A percentile compares a stretch with the other conserved stretches of the same genome.
Conservation (phyloP, 2,329 filamentous ascomycete species). For the Epichloe gansuensis region DNA sequence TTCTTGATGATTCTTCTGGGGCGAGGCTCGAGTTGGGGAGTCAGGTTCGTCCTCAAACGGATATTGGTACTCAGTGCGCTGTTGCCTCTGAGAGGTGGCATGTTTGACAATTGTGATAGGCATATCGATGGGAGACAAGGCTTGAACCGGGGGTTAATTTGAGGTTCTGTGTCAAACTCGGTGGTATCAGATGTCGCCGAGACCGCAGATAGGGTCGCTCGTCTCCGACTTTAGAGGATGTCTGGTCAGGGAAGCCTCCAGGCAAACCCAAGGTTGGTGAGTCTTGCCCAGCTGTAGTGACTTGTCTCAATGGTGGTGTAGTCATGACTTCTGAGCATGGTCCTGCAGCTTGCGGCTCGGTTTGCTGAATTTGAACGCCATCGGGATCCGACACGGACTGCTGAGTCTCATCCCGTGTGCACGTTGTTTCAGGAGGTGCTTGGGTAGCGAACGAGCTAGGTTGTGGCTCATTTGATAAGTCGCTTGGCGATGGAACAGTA, state of each 20-base stretch:
- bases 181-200: constrained; percentile 51
- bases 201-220: constrained; percentile 45
- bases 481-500: neutral
- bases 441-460: neutral
- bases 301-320: constrained; percentile 1
- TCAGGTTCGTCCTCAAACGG: constrained; percentile 35
- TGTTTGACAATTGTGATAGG: constrained; percentile 17
- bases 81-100: constrained; percentile 18
- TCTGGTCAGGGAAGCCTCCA: constrained; percentile 42
- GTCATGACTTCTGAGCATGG: neutral
- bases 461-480: neutral
- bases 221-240: constrained; percentile 27
- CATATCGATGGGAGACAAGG: constrained; percentile 15
- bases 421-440: neutral
- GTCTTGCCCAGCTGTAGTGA: constrained; percentile 26
- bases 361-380: neutral
- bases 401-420: neutral
- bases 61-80: constrained; percentile 34
- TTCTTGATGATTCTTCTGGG: neutral
- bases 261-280: constrained; percentile 58
- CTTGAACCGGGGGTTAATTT: constrained; percentile 39
- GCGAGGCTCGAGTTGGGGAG: neutral
- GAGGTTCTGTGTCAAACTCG: constrained; percentile 62
- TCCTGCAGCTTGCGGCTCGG: neutral
- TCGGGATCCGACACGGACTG: neutral